phyloP scores from a whole-genome alignment of 805 yeast genomes.

The Lipomyces kockii region DNA sequence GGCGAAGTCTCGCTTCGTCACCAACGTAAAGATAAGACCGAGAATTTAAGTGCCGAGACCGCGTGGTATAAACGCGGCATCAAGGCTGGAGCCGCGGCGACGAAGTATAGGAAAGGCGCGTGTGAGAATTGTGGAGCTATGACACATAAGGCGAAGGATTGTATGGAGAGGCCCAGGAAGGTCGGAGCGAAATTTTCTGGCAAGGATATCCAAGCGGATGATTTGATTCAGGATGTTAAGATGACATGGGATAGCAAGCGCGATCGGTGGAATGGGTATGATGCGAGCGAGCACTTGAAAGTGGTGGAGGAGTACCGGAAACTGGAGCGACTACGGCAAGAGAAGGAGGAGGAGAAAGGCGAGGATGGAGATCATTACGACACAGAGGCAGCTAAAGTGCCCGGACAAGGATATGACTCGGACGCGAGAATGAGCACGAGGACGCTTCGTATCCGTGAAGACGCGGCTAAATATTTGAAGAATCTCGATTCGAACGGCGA shows the following conservation, averaged over 20 bases:
- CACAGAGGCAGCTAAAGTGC: conserved; percentile 40
- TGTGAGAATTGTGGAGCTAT: conserved; percentile 66
- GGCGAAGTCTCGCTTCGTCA: conserved; percentile 41
- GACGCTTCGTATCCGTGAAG: conserved; percentile 68
- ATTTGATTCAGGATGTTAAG: conserved; percentile 38
- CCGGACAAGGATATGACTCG: conserved; percentile 36
- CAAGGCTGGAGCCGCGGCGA: conserved; percentile 41
- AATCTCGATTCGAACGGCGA: conserved; percentile 55
- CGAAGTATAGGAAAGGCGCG: conserved; percentile 47
- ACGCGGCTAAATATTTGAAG: conserved; percentile 71
- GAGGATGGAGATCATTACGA: conserved; percentile 48
- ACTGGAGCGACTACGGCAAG: conserved; percentile 43
- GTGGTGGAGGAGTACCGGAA: conserved; percentile 55
- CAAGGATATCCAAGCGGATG: conserved; percentile 42
- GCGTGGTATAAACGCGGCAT: conserved; percentile 46
- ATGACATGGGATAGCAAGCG: conserved; percentile 69
- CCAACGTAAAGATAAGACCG: conserved; percentile 38
- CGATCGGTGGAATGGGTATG: conserved; percentile 84
- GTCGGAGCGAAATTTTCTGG: conserved; percentile 47
- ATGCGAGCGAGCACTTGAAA: conserved; percentile 62
- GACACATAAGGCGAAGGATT: conserved; percentile 57
- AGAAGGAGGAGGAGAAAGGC: conserved; percentile 25
- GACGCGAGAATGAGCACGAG: conserved; percentile 47
- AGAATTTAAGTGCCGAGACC: conserved; percentile 31
- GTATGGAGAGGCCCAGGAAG: conserved; percentile 61